Base-by-base conservation (phyloP, 331 rosid genomes). In the Dryas integrifolia region DNA sequence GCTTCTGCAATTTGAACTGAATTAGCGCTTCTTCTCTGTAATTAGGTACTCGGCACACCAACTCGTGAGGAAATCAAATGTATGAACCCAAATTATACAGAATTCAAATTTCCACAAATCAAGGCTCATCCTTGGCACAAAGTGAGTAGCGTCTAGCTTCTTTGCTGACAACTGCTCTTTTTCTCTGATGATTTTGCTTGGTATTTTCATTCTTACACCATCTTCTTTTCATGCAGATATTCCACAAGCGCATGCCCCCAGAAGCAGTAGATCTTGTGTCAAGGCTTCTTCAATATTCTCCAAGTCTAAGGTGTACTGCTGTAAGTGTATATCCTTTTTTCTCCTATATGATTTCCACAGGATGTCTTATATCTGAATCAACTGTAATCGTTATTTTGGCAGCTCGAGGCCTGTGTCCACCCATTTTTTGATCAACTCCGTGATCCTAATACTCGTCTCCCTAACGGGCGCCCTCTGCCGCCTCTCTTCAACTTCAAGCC, bases 31-130 rank as follows among this genome's bases (percentile, higher is more conserved):
- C 14, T 5, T 53, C 59, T 40, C 55, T 60, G 39, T 18, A 52
- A 13, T 18, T 69, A 88, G 94, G 89, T 86, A 16, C 87, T 88
- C 8, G 89, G 94, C 8, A 86, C 94, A 1, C 94, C 94, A 7
- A 88, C 93, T 73, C 88, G 85, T 9, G 95, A 86, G 78, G 95
- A 89, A 79, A 85, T 89, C 76, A 85, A 86, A 68, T 85, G 91
- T 67, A 89, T 86, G 89, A 86, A 86, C 77, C 95, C 91, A 1
- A 83, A 89, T 65, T 89, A 86, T 48, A 88, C 88, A 7, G 95
- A 89, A 75, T 86, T 86, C 62, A 86, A 88, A 56, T 88, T 88
- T 80, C 89, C 89, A 47, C 87, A 85, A 68, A 82, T 85, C 85
- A 85, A 80, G 75, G 86, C 87, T 66, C 85, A 85, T 64, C 89